These are phyloP conservation scores for Alternaria incomplexa DNA, from an alignment of 2,329 filamentous ascomycete species.

Conservation along the genomic window DNA sequence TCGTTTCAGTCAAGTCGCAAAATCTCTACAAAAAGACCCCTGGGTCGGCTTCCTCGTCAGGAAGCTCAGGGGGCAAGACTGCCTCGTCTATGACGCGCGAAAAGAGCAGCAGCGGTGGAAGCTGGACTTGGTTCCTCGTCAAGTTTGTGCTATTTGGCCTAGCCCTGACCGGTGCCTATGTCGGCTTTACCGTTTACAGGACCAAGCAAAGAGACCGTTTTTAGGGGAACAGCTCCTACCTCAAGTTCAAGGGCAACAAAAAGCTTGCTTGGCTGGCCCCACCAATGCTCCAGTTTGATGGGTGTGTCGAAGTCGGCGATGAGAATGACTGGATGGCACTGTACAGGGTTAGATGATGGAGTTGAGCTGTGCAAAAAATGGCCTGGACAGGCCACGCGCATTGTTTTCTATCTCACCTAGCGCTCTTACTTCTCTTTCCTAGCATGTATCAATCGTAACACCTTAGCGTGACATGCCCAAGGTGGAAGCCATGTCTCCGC, in stretches of 20 bases:
- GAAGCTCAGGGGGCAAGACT: slow-evolving; percentile 14
- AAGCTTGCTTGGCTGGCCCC: not conserved
- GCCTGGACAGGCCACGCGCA: slow-evolving; percentile 12
- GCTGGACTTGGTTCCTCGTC: slow-evolving; percentile 76
- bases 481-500: slow-evolving; percentile 8
- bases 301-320: slow-evolving; percentile 10
- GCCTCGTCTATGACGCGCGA: slow-evolving; percentile 48
- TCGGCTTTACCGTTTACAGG: slow-evolving; percentile 85
- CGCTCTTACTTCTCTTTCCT: slow-evolving; percentile 11
- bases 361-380: slow-evolving; percentile 8
- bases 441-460: slow-evolving; percentile 3
- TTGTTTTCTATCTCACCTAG: slow-evolving; percentile 14
- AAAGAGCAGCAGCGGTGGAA: slow-evolving; percentile 57
- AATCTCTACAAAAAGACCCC: slow-evolving; percentile 76
- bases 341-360: slow-evolving; percentile 28
- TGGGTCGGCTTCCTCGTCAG: slow-evolving; percentile 10
- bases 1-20: slow-evolving; percentile 82
- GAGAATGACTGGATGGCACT: slow-evolving; percentile 16
- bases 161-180: slow-evolving; percentile 75
- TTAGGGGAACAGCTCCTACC: slow-evolving; percentile 31
- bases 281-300: slow-evolving; percentile 1
- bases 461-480: not conserved
- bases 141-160: slow-evolving; percentile 81
- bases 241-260: slow-evolving; percentile 6
- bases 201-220: slow-evolving; percentile 61